Evolutionary conservation across 306 rosid species (phyloP).

Genomic region (Psophocarpus tetragonolobus): DNA sequence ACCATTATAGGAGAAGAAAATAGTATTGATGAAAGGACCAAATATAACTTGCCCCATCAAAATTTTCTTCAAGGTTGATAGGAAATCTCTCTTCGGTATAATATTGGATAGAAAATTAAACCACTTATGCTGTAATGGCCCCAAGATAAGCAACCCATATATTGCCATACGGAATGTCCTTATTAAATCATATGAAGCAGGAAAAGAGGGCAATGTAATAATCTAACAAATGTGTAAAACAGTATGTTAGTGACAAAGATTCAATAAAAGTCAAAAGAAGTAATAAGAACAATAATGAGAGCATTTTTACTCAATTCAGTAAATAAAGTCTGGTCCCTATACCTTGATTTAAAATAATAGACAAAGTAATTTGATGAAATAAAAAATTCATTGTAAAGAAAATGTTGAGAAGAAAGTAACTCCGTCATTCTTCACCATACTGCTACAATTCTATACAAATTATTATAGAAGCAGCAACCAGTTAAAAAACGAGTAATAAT

Average conservation of each 20-base stretch:
- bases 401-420: not conserved
- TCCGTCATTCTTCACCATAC: not conserved
- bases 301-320: not conserved
- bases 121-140: constrained; percentile 83
- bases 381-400: not conserved
- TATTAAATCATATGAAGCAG: constrained; percentile 48
- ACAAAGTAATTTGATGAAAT: not conserved
- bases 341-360: not conserved
- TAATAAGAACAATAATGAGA: not conserved
- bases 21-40: constrained; percentile 61
- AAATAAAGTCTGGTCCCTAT: not conserved
- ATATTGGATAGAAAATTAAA: constrained; percentile 57
- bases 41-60: constrained; percentile 66
- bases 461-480: not conserved
- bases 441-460: not conserved
- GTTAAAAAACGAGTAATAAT: not conserved
- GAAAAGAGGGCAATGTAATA: constrained; percentile 54
- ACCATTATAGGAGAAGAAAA: constrained; percentile 79
- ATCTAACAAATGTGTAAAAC: constrained; percentile 40
- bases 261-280: not conserved
- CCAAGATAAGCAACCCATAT: constrained; percentile 68
- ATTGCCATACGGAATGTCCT: constrained; percentile 69
- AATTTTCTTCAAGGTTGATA: constrained; percentile 69
- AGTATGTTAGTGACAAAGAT: constrained; percentile 16
- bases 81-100: constrained; percentile 58